phyloP scores from a whole-genome alignment of 2,329 filamentous ascomycete genomes.

The Myriosclerotinia duriaeana region DNA sequence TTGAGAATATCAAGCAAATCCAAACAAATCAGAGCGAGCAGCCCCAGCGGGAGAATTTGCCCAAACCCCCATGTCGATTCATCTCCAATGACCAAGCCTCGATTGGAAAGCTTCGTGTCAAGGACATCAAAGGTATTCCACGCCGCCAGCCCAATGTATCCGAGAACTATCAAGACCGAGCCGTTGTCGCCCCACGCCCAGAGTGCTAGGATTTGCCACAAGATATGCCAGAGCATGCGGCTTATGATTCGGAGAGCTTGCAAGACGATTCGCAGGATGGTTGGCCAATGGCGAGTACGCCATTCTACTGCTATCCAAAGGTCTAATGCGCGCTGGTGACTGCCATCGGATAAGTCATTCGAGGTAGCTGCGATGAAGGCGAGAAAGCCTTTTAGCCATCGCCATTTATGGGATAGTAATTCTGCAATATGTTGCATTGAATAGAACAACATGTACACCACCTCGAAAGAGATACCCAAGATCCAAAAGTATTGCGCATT shows the following conservation, averaged over 20 bases:
- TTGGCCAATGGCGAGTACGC: not conserved
- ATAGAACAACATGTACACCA: slow-evolving; percentile 20
- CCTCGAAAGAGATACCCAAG: slow-evolving; percentile 21
- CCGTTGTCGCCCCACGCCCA: slow-evolving; percentile 26
- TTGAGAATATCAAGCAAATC: slow-evolving; percentile 26
- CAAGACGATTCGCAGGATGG: not conserved
- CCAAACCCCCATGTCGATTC: slow-evolving; percentile 28
- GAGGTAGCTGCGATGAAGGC: slow-evolving; percentile 4
- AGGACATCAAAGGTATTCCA: slow-evolving; percentile 28
- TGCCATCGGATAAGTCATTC: not conserved
- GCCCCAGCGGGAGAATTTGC: slow-evolving; percentile 25
- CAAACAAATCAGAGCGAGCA: slow-evolving; percentile 25
- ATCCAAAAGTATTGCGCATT: slow-evolving; percentile 26
- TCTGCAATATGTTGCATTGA: not conserved
- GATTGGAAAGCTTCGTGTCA: slow-evolving; percentile 26
- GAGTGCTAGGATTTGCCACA: slow-evolving; percentile 21
- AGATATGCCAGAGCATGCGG: not conserved
- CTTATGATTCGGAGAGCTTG: not conserved
- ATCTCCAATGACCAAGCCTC: slow-evolving; percentile 20
- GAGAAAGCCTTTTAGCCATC: not conserved
- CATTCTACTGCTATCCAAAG: not conserved
- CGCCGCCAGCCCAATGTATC: slow-evolving; percentile 23
- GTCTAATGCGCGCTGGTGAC: not conserved
- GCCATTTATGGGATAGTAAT: not conserved
- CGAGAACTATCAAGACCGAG: slow-evolving; percentile 21